Conservation (phyloP, 192 early-diverging fungal genomes). For the Entrophospora sp. region DNA sequence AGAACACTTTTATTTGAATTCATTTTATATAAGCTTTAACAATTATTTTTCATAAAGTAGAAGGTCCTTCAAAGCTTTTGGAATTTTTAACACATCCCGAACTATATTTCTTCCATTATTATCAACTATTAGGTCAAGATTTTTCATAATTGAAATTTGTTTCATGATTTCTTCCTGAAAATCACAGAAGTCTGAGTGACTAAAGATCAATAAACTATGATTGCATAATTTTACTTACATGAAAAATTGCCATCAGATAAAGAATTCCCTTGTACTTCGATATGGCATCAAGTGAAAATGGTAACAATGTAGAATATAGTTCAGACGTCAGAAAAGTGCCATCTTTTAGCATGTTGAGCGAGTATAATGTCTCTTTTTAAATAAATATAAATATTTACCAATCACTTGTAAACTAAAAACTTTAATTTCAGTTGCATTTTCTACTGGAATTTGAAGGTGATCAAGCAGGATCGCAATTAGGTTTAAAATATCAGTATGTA, state of each 20-base stretch:
- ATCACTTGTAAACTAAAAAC: too few species aligned
- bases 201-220: neutral
- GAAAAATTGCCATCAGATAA: constrained; percentile 10
- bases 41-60: too few species aligned
- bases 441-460: too few species aligned
- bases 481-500: too few species aligned
- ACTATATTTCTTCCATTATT: neutral
- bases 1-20: too few species aligned
- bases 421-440: too few species aligned
- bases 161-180: neutral
- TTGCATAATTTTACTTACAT: neutral
- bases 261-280: constrained; percentile 6
- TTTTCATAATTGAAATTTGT: constrained; percentile 1
- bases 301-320: neutral
- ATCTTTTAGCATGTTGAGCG: constrained; percentile 3
- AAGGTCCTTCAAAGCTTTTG: neutral
- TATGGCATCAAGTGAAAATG: constrained; percentile 3
- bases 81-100: constrained; percentile 2
- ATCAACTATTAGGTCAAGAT: neutral
- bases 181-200: neutral
- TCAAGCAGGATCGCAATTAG: too few species aligned
- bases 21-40: too few species aligned
- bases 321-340: constrained; percentile 7
- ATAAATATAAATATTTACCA: too few species aligned
- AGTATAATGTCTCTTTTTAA: constrained; percentile 10